Base-by-base conservation (phyloP, 1,284 basidiomycete species). In the Agroathelia rolfsii region DNA sequence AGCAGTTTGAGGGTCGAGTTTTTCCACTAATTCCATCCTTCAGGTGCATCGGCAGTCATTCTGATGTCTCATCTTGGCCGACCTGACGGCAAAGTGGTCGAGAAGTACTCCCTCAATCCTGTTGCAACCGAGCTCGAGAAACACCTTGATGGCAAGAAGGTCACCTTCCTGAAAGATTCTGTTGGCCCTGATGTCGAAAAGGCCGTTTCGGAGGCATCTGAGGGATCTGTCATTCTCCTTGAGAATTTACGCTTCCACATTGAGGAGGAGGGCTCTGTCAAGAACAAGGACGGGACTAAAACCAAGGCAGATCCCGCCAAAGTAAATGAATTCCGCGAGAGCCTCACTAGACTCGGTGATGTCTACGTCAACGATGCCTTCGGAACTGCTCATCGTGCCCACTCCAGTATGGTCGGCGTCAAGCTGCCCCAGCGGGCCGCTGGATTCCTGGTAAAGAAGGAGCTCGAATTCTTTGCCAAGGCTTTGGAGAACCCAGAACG, bases 351-450 rank as follows among this genome's bases (percentile, higher is more conserved):
- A 44, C 83, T 98, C 44, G 93, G 90, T 34, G 92, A 97, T 52
- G 86, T 98, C 46, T 98, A 97, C 61, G 71, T 98, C 58, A 98
- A 98, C 66, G 94, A 98, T 56, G 95, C 94, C 24, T 98, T 98
- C 58, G 94, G 94, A 37, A 97, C 94, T 33, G 95, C 94, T 24
- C 94, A 98, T 63, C 88, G 94, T 47, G 93, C 89, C 14, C 95
- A 98, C 62, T 95, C 94, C 1, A 93, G 88, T 49, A 96, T 98
- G 89, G 95, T 98, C 48, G 94, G 94, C 44, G 73, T 98, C 45
- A 76, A 95, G 59, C 74, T 97, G 23, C 77, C 81, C n/a, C 82
- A 94, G 60, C 77, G 90, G 48, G 94, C 94, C 6, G 78, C 93
- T 24, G 94, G 94, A 30, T 93, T 95, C 71, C 72, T 98, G 45